phyloP scores from a whole-genome alignment of 495 filamentous ascomycete species.

The Tuber aestivum region DNA sequence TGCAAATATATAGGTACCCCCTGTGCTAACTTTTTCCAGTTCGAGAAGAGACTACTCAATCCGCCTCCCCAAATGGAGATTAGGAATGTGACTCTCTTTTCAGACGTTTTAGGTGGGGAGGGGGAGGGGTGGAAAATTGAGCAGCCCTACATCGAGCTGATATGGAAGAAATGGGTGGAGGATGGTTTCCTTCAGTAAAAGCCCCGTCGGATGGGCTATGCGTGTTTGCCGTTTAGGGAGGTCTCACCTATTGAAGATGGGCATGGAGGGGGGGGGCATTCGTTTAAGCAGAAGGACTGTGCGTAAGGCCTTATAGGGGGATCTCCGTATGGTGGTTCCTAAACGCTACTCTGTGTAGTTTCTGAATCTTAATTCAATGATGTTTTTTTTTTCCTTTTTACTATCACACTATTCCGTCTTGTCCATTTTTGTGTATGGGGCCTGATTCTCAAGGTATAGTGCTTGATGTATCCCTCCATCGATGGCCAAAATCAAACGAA shows the following conservation, averaged over 20 bases:
- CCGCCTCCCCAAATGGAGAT: slow-evolving; percentile 3
- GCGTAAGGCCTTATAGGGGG: neutral
- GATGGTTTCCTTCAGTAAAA: slow-evolving; percentile 38
- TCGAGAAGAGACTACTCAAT: neutral
- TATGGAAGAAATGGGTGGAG: slow-evolving; percentile 27
- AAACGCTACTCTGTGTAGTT: neutral
- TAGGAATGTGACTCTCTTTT: slow-evolving; percentile 7
- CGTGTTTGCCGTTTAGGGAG: neutral
- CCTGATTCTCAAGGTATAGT: too few species aligned
- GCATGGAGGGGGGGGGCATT: neutral
- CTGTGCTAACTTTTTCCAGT: neutral
- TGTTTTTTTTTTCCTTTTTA: neutral
- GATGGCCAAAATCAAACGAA: neutral
- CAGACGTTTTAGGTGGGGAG: slow-evolving; percentile 1
- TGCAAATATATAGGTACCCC: neutral
- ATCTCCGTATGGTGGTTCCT: neutral
- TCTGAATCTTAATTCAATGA: neutral
- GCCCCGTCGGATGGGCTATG: neutral
- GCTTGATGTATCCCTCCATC: neutral
- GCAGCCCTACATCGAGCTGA: slow-evolving; percentile 18
- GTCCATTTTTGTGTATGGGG: too few species aligned
- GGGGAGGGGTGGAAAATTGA: slow-evolving; percentile 15
- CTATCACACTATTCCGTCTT: neutral
- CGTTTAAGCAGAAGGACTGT: neutral
- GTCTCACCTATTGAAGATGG: neutral